phyloP scores from a whole-genome alignment of 805 yeast genomes.

The Candida tallmaniae region DNA sequence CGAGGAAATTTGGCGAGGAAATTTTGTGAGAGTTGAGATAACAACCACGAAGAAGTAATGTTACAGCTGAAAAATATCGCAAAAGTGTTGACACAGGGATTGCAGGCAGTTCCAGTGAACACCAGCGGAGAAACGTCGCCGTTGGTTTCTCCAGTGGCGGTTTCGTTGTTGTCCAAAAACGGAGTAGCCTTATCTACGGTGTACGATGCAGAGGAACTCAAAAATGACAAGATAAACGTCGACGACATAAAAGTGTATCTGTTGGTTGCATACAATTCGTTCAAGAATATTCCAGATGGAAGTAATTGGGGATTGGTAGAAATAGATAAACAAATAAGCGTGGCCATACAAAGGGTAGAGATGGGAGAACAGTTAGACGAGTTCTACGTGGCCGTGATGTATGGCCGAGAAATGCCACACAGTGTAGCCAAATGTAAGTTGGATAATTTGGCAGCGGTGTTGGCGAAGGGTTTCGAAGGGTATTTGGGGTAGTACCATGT shows the following conservation, averaged over 20 bases:
- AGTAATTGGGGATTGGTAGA: conserved; percentile 10
- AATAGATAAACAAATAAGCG: conserved; percentile 24
- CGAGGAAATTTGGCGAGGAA: too few species aligned
- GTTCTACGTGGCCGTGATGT: conserved; percentile 31
- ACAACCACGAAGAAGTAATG: conserved; percentile 21
- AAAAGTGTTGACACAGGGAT: conserved; percentile 29
- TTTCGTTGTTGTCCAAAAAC: conserved; percentile 30
- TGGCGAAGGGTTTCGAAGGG: conserved; percentile 32
- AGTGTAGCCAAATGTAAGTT: conserved; percentile 32
- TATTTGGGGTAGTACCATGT: too few species aligned
- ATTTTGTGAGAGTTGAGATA: too few species aligned
- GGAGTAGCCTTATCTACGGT: conserved; percentile 41
- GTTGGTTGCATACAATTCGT: conserved; percentile 29
- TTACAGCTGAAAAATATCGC: conserved; percentile 37
- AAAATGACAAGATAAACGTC: conserved; percentile 13
- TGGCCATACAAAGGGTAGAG: conserved; percentile 18
- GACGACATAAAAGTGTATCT: conserved; percentile 33
- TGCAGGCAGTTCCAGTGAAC: conserved; percentile 14
- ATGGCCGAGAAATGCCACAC: conserved; percentile 22
- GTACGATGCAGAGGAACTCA: conserved; percentile 13
- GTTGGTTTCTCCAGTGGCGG: conserved; percentile 20
- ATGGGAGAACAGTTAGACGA: conserved; percentile 1
- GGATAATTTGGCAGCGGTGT: conserved; percentile 26
- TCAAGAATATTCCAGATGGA: conserved; percentile 6
- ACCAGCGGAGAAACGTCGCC: conserved; percentile 4